These are phyloP conservation scores for Dictyostelium firmibasis DNA, from an alignment of 78 protist species.

Conservation along the genomic window DNA sequence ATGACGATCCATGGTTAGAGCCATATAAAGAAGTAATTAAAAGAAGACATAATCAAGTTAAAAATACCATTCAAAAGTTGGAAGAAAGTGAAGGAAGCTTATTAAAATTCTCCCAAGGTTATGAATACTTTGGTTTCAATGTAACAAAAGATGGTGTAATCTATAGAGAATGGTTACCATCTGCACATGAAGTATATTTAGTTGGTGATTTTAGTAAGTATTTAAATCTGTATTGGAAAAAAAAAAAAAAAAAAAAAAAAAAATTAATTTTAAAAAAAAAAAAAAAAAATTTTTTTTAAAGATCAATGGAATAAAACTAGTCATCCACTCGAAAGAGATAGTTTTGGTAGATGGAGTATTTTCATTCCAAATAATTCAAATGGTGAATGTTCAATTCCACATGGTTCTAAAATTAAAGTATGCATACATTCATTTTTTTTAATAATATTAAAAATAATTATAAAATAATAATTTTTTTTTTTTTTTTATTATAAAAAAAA, in stretches of 20 bases:
- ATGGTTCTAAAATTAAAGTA: slow-evolving; percentile 77
- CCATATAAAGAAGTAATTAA: slow-evolving; percentile 48
- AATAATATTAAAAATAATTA: not conserved
- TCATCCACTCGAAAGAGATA: slow-evolving; percentile 51
- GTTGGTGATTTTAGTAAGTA: slow-evolving; percentile 80
- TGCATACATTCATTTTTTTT: not conserved
- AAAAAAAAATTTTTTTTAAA: no score
- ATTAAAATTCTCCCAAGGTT: slow-evolving; percentile 72
- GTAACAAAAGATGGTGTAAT: slow-evolving; percentile 15
- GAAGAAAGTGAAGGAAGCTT: slow-evolving; percentile 75
- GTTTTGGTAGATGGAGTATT: slow-evolving; percentile 85
- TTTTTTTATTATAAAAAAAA: not conserved
- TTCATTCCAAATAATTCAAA: slow-evolving; percentile 70
- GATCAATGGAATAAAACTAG: slow-evolving; percentile 84
- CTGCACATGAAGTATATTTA: slow-evolving; percentile 52
- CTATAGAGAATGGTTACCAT: slow-evolving; percentile 84
- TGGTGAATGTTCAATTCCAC: slow-evolving; percentile 87
- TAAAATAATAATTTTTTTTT: not conserved
- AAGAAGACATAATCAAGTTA: slow-evolving; percentile 26
- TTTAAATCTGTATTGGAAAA: not conserved
- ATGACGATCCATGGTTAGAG: slow-evolving; percentile 79
- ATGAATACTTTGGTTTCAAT: slow-evolving; percentile 80
- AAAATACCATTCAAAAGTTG: slow-evolving; percentile 17
- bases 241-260: not conserved
- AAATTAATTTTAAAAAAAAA: not conserved